A percentile compares a stretch with the other conserved stretches of the same genome.
phyloP scores from a whole-genome alignment of 108 stramenopile species.

The Epipyxis sp. region DNA sequence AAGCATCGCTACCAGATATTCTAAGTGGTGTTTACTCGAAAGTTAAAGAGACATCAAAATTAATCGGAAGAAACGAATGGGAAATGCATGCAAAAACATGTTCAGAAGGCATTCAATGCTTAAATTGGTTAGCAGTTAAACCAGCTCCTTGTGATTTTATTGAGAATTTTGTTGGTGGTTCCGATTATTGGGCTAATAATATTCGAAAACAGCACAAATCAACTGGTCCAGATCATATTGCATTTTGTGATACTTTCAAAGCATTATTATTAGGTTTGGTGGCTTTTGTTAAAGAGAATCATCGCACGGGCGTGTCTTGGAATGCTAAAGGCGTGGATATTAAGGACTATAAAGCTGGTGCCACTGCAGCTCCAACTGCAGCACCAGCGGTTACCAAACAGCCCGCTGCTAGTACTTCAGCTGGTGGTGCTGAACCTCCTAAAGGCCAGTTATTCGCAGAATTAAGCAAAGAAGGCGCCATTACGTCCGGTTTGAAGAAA shows the following conservation, averaged over 20 bases:
- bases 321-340: constrained; percentile 75
- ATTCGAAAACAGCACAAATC: constrained; percentile 84
- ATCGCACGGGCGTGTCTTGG: constrained; percentile 80
- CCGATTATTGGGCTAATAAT: constrained; percentile 93
- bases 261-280: constrained; percentile 65
- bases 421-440: constrained; percentile 60
- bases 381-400: constrained; percentile 44
- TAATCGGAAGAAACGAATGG: constrained; percentile 43
- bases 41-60: constrained; percentile 29
- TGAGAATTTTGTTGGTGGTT: constrained; percentile 61
- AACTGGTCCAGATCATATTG: constrained; percentile 72
- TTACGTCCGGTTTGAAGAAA: constrained; percentile 80
- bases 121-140: constrained; percentile 40
- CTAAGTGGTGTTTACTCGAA: constrained; percentile 33
- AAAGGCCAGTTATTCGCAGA: constrained; percentile 69
- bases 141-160: constrained; percentile 52
- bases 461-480: constrained; percentile 69
- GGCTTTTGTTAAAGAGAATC: constrained; percentile 77
- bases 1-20: constrained; percentile 28
- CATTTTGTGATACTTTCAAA: constrained; percentile 83
- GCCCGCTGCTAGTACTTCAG: constrained; percentile 32
- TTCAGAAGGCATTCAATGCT: constrained; percentile 39
- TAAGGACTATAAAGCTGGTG: constrained; percentile 62
- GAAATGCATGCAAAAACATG: constrained; percentile 49
- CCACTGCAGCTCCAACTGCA: constrained; percentile 41